phyloP scores from a whole-genome alignment of 2,329 filamentous ascomycete species.

The Colletotrichum sp. region DNA sequence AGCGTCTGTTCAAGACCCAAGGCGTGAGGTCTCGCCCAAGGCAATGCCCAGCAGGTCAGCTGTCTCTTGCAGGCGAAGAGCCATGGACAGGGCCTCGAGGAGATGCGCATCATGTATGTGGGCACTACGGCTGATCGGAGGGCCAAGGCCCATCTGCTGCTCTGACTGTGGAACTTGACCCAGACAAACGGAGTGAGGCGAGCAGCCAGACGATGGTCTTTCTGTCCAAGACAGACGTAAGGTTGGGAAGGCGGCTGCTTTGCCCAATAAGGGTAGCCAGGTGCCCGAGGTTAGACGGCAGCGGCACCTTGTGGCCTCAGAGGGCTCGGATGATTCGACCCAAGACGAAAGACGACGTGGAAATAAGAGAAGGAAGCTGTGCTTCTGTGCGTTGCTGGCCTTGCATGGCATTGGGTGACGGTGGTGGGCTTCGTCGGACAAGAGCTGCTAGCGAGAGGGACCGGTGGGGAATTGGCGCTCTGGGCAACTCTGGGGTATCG shows the following conservation, averaged over 20 bases:
- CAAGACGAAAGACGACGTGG: neutral
- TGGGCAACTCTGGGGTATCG: neutral
- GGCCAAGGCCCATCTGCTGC: neutral
- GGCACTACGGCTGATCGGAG: neutral
- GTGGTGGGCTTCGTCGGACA: neutral
- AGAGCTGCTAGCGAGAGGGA: neutral
- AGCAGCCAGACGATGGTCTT: neutral
- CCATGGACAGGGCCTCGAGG: neutral
- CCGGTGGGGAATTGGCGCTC: neutral
- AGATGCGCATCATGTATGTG: neutral
- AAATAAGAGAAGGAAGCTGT: neutral
- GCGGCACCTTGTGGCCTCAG: neutral
- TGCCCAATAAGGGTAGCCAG: neutral
- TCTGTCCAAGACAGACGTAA: neutral
- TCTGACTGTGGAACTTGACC: neutral
- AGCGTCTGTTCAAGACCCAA: neutral
- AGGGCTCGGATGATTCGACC: neutral
- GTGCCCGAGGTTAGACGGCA: neutral
- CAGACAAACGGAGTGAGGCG: neutral
- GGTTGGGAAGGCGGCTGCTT: neutral
- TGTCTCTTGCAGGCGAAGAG: neutral
- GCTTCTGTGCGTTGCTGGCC: neutral
- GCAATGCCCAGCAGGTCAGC: neutral
- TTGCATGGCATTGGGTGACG: neutral
- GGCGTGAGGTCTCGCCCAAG: neutral